These are phyloP conservation scores for Flammula alnicola DNA, from an alignment of 1,284 basidiomycete genomes.

Conservation along the genomic window DNA sequence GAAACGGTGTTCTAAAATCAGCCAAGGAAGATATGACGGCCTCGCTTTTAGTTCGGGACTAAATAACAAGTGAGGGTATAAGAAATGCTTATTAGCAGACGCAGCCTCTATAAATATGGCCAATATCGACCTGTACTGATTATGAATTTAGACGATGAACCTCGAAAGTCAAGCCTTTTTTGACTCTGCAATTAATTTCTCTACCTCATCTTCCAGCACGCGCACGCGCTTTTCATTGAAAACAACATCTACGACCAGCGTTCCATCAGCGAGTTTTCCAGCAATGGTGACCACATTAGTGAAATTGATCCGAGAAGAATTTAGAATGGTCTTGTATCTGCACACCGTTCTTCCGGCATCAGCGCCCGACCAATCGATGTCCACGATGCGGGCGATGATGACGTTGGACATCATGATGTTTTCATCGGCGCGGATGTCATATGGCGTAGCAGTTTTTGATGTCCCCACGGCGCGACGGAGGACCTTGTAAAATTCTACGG, in stretches of 20 bases:
- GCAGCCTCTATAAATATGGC: no score
- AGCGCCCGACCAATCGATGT: conserved; percentile 15
- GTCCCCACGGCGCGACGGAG: neutral
- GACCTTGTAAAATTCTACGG: conserved; percentile 4
- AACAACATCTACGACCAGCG: conserved; percentile 6
- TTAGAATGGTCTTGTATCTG: conserved; percentile 10
- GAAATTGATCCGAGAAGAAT: neutral
- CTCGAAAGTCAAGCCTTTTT: neutral
- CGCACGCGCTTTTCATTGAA: neutral
- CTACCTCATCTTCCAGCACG: neutral
- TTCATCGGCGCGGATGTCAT: conserved; percentile 11
- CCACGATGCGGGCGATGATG: conserved; percentile 14
- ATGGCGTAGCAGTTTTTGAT: conserved; percentile 4
- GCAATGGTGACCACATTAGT: conserved; percentile 9
- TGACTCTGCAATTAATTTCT: neutral
- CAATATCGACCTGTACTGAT: no score
- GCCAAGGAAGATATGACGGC: no score
- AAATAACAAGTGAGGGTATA: no score
- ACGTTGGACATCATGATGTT: conserved; percentile 18
- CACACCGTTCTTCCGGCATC: conserved; percentile 14
- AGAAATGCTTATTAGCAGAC: no score
- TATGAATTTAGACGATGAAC: no score
- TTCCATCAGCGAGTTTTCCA: conserved; percentile 12
- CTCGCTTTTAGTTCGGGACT: no score
- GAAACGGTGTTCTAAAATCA: no score